phyloP scores from a whole-genome alignment of 768 basidiomycete genomes.

The Collybia sp. region DNA sequence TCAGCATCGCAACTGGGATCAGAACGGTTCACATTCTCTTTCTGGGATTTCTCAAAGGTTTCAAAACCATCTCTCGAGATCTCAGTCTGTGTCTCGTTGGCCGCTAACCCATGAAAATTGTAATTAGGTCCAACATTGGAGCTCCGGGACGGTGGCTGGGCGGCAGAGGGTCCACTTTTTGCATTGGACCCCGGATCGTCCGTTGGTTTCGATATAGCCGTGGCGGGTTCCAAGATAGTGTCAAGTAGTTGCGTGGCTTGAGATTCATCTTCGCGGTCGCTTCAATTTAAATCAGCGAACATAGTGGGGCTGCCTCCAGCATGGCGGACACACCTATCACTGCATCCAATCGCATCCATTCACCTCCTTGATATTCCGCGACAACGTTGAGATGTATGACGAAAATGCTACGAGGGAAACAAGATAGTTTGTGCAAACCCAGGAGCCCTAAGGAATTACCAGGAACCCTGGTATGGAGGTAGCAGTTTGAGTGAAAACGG shows the following conservation, averaged over 20 bases:
- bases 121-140: constrained; percentile 36
- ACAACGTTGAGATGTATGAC: too few relatives aligned
- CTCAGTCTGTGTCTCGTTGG: constrained; percentile 51
- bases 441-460: too few relatives aligned
- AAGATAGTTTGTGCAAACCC: too few relatives aligned
- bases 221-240: constrained; percentile 26
- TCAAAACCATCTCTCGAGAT: constrained; percentile 26
- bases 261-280: constrained; percentile 38
- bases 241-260: constrained; percentile 52
- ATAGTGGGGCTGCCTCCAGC: neutral
- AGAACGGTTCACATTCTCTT: constrained; percentile 36
- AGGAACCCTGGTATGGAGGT: too few relatives aligned
- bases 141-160: constrained; percentile 11
- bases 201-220: too few relatives aligned
- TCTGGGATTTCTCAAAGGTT: constrained; percentile 40
- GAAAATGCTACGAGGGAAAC: too few relatives aligned
- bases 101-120: constrained; percentile 52
- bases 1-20: constrained; percentile 4
- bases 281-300: constrained; percentile 13
- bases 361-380: neutral
- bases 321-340: constrained; percentile 28
- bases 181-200: constrained; percentile 14
- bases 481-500: too few relatives aligned
- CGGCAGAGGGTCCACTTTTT: constrained; percentile 11
- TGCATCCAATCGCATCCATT: constrained; percentile 29